Conservation (phyloP, 352 stramenopile species). For the Phytophthora pini region DNA sequence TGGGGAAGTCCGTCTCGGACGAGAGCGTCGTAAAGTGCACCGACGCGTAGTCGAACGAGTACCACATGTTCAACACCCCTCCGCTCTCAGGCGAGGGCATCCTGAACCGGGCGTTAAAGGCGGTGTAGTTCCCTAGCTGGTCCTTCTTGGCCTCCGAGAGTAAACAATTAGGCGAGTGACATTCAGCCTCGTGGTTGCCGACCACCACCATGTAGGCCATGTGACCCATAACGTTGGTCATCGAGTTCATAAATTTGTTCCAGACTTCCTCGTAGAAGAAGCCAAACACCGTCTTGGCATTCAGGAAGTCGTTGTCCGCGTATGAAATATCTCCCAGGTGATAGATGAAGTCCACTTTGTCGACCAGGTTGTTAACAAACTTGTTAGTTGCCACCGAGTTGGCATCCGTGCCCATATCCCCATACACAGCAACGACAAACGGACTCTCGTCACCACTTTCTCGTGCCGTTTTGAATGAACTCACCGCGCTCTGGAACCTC, state of each 20-base stretch:
- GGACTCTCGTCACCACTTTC: too few species aligned
- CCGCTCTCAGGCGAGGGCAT: not conserved
- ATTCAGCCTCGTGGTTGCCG: not conserved
- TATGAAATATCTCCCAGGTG: not conserved
- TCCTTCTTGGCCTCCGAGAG: not conserved
- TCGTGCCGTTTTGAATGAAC: too few species aligned
- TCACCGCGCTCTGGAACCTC: too few species aligned
- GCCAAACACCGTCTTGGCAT: not conserved
- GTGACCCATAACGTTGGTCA: not conserved
- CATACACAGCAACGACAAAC: too few species aligned
- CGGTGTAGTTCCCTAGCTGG: not conserved
- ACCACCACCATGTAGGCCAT: not conserved
- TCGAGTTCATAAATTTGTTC: not conserved
- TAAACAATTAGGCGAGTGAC: not conserved
- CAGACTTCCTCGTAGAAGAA: not conserved
- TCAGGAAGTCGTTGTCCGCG: not conserved
- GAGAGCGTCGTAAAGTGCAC: not conserved
- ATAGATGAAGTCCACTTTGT: not conserved
- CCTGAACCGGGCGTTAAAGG: not conserved
- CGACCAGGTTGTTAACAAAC: too few species aligned
- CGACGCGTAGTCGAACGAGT: not conserved
- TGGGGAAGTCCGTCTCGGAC: not conserved
- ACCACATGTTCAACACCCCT: not conserved
- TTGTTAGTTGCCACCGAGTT: too few species aligned
- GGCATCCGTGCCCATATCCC: too few species aligned